phyloP scores from a whole-genome alignment of 306 rosid species.

The Lablab purpureus region DNA sequence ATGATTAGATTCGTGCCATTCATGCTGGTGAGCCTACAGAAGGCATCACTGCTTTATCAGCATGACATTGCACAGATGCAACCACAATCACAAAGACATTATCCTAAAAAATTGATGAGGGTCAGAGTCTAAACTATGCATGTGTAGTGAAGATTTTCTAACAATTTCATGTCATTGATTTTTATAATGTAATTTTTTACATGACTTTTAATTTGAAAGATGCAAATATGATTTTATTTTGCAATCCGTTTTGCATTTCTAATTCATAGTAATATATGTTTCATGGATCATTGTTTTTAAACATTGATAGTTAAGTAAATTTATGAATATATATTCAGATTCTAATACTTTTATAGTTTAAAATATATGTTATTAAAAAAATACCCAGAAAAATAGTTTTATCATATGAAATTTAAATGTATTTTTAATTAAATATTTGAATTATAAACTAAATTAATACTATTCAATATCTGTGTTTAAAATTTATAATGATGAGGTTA shows the following conservation, averaged over 20 bases:
- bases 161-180: too few species aligned
- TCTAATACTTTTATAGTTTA: too few species aligned
- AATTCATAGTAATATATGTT: too few species aligned
- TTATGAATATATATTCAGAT: too few species aligned
- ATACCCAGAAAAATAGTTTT: too few species aligned
- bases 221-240: background rate
- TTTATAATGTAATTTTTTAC: background rate
- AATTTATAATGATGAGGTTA: background rate
- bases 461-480: too few species aligned
- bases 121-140: background rate
- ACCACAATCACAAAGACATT: slow-evolving; percentile 61
- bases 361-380: too few species aligned
- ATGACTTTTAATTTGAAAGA: too few species aligned
- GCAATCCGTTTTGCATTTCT: background rate
- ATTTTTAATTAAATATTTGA: too few species aligned
- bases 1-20: slow-evolving; percentile 55
- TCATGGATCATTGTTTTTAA: background rate
- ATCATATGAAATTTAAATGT: too few species aligned
- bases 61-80: slow-evolving; percentile 59
- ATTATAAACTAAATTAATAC: too few species aligned
- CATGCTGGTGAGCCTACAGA: slow-evolving; percentile 58
- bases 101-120: slow-evolving; percentile 42
- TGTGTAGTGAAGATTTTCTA: background rate
- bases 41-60: slow-evolving; percentile 59
- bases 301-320: too few species aligned